Evolutionary conservation across 768 basidiomycete species (phyloP).

Genomic region (Russula griseocarnosa): DNA sequence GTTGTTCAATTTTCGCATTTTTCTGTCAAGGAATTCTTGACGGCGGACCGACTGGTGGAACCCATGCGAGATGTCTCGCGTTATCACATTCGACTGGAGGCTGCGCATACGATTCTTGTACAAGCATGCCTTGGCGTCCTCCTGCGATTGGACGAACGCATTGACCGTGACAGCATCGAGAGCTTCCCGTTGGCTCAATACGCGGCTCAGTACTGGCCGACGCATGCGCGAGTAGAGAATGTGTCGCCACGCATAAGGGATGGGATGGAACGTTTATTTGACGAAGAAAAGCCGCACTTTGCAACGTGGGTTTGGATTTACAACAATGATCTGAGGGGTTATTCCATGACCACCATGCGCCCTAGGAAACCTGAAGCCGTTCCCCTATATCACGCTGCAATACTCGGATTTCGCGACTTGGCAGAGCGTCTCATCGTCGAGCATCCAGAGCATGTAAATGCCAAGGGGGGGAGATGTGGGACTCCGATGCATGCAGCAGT

Average conservation of each 20-base stretch:
- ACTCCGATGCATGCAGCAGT: not conserved
- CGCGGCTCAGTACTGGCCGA: not conserved
- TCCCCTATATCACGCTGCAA: not conserved
- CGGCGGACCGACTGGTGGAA: not conserved
- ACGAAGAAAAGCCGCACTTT: not conserved
- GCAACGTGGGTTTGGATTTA: constrained; percentile 3
- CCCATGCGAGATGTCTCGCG: not conserved
- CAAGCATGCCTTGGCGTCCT: constrained; percentile 1
- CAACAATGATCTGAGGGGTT: not conserved
- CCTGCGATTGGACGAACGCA: not conserved
- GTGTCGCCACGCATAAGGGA: not conserved
- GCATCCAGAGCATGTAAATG: not conserved
- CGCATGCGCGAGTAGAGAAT: not conserved
- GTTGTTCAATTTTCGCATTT: constrained; percentile 8
- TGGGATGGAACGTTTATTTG: not conserved
- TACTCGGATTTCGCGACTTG: not conserved
- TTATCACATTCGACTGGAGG: not conserved
- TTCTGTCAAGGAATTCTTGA: constrained; percentile 11
- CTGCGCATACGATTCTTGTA: not conserved
- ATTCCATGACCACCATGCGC: not conserved
- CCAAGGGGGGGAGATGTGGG: fast-evolving
- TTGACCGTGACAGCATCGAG: not conserved
- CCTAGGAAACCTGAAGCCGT: not conserved
- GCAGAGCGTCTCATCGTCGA: not conserved
- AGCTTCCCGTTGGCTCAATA: not conserved